Evolutionary conservation across 495 filamentous ascomycete genomes (phyloP), one percentile per base, ranked within the genome.

Genomic region (Hyphodiscus hymeniophilus): DNA sequence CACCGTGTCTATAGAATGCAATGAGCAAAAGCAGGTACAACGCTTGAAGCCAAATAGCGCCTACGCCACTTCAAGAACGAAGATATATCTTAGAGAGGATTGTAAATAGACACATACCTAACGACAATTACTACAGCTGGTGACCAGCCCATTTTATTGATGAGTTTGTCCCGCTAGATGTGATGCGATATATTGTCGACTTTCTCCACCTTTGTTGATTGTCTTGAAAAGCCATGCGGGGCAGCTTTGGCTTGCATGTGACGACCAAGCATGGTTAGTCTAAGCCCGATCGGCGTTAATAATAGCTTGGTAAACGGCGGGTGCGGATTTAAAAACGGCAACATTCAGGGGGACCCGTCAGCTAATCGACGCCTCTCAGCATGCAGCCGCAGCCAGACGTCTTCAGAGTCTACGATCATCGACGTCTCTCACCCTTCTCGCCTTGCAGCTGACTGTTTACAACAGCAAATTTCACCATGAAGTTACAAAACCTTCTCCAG

Each of bases 71-170:
- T 12, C 2, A 5, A 41, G 38, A 21, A 17, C 15, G 22, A 36
- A 13, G 12, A 36, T 36, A 36, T 13, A 36, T n/a, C 33, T 36
- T 13, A 7, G 30, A 32, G 13, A 13, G 26, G 15, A 15, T 18
- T 39, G 22, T 15, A 47, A 36, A 39, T 17, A 13, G 38, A 47
- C 20, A 60, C 74, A 40, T 68, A 87, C 88, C 89, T 82, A 49
- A 82, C 86, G 59, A 95, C 82, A 55, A 94, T 85, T 49, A 95
- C 70, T 20, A 85, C 74, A 10, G 76, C 76, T 20, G 82, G 83
- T 50, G 75, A 65, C 51, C 73, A 69, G 52, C 71, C 71, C 76
- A 80, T 80, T 34, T 45, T 51, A 51, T 47, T 48, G 10, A 21
- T 34, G 33, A 42, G 8, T 21, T 30, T 20, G 2, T 2, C 32